A percentile compares a stretch with the other conserved stretches of the same genome.
Conservation (phyloP, 371 early-diverging fungal genomes). For the Rhizopus stolonifer region DNA sequence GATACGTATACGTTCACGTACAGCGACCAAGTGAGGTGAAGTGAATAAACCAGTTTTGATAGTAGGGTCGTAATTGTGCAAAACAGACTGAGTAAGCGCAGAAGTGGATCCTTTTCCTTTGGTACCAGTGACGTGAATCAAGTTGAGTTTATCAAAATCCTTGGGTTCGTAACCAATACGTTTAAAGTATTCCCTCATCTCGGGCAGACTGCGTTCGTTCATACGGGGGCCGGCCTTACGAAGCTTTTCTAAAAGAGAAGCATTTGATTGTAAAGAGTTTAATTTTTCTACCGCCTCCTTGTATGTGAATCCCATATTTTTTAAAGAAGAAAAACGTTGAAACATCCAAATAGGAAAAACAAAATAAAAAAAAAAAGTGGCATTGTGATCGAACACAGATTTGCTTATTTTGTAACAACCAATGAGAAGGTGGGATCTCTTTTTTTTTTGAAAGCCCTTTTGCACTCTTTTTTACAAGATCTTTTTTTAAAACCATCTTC, state of each 20-base stretch:
- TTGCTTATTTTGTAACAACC: not conserved
- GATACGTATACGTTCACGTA: slow-evolving; percentile 93
- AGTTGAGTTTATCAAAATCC: slow-evolving; percentile 69
- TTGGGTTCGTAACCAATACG: slow-evolving; percentile 71
- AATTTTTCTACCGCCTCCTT: slow-evolving; percentile 70
- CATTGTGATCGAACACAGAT: not conserved
- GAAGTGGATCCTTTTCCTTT: slow-evolving; percentile 89
- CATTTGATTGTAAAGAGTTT: slow-evolving; percentile 81
- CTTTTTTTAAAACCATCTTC: slow-evolving; percentile 5
- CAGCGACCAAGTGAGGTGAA: slow-evolving; percentile 91
- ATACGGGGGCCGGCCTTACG: slow-evolving; percentile 68
- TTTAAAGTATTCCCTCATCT: slow-evolving; percentile 66
- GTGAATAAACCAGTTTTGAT: slow-evolving; percentile 81
- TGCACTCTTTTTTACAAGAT: not conserved
- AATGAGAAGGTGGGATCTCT: slow-evolving; percentile 1
- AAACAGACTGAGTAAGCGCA: slow-evolving; percentile 68
- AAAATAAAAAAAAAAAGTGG: not conserved
- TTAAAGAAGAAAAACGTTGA: slow-evolving; percentile 1
- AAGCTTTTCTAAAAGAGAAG: slow-evolving; percentile 71
- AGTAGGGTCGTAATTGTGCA: slow-evolving; percentile 44
- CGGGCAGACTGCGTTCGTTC: slow-evolving; percentile 70
- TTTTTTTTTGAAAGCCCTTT: not conserved
- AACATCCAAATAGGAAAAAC: not conserved
- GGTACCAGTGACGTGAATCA: slow-evolving; percentile 85
- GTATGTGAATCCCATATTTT: slow-evolving; percentile 18